Percentiles rank a stretch among this genome's conserved stretches.
These are phyloP conservation scores for Nakazawaea populi DNA, from an alignment of 805 yeast species.

Conservation along the genomic window DNA sequence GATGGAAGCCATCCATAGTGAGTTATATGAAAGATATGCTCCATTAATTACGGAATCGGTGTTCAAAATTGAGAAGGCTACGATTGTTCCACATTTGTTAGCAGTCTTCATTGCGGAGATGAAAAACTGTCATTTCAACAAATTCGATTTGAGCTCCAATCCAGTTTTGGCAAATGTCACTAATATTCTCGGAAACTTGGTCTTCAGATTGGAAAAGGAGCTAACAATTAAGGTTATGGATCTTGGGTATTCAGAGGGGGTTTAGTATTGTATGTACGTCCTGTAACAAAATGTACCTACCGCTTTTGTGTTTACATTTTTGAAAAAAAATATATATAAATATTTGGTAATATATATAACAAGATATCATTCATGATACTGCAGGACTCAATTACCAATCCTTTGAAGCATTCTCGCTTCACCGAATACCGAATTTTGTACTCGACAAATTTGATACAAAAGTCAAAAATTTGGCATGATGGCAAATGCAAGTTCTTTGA, in stretches of 20 bases:
- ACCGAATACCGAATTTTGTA: constrained; percentile 42
- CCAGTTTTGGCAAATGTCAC: constrained; percentile 2
- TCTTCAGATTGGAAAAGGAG: constrained; percentile 2
- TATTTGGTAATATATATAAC: neutral
- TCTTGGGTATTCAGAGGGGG: neutral
- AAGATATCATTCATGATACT: neutral
- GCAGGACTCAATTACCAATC: constrained; percentile 3
- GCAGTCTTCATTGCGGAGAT: neutral
- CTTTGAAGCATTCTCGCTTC: constrained; percentile 31
- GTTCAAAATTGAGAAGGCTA: neutral
- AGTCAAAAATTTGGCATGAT: constrained; percentile 46
- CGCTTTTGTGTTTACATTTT: neutral
- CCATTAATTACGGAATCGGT: neutral
- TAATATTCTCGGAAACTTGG: neutral
- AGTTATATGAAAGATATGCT: neutral
- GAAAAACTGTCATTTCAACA: neutral
- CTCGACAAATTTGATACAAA: constrained; percentile 38
- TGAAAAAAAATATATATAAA: neutral
- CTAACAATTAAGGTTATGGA: neutral
- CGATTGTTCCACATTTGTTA: constrained; percentile 3
- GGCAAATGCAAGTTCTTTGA: constrained; percentile 40
- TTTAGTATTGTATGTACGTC: neutral
- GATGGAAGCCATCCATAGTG: neutral
- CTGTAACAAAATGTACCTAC: neutral
- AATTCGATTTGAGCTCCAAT: constrained; percentile 1